phyloP scores from a whole-genome alignment of 495 filamentous ascomycete species.

The Neurospora sp. region DNA sequence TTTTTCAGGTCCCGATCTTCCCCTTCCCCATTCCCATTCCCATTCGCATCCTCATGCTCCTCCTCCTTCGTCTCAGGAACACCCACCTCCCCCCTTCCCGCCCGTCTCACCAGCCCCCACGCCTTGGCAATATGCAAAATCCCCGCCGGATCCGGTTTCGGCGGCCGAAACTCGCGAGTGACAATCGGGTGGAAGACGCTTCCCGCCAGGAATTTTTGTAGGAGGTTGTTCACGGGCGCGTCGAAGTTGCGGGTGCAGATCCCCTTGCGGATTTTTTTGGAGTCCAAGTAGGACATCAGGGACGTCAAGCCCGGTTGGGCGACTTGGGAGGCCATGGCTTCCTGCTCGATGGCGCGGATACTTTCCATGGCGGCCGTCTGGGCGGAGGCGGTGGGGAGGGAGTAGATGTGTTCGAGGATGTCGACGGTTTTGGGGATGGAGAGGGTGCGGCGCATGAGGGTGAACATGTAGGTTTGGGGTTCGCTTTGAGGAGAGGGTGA shows the following conservation, averaged over 20 bases:
- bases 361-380: conserved; percentile 56
- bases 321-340: conserved; percentile 66
- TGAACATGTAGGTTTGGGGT: conserved; percentile 94
- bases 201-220: conserved; percentile 58
- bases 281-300: conserved; percentile 74
- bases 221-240: conserved; percentile 52
- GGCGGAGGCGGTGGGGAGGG: conserved; percentile 48
- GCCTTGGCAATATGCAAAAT: conserved; percentile 69
- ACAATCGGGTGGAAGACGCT: conserved; percentile 71
- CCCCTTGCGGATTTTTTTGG: conserved; percentile 50
- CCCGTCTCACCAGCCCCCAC: conserved; percentile 53
- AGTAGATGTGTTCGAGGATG: conserved; percentile 80
- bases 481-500: conserved; percentile 28
- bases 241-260: conserved; percentile 96
- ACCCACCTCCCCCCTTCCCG: conserved; percentile 31
- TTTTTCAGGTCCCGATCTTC: conserved; percentile 1
- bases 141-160: conserved; percentile 84
- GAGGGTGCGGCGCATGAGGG: conserved; percentile 61
- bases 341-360: conserved; percentile 69
- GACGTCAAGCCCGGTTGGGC: conserved; percentile 66
- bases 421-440: conserved; percentile 59
- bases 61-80: conserved; percentile 10
- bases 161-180: conserved; percentile 71
- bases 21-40: background rate
- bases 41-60: conserved; percentile 9